phyloP scores from a whole-genome alignment of 2,329 filamentous ascomycete genomes.

The Anthostomella pinea region DNA sequence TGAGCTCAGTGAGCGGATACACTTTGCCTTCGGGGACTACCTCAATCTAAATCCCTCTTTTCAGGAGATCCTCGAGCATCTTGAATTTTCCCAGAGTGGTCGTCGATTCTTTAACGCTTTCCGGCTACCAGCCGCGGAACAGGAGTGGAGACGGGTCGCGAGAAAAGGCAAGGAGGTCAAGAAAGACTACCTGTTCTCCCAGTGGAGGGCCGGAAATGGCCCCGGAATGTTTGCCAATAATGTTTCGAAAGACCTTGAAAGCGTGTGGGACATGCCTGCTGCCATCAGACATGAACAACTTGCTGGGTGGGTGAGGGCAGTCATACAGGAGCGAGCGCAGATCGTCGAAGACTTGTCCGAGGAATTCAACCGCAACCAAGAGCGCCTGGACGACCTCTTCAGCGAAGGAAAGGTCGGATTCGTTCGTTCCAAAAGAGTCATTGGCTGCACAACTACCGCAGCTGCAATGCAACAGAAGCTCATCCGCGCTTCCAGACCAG shows the following conservation, averaged over 20 bases:
- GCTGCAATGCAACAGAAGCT: slow-evolving; percentile 58
- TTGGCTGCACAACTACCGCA: slow-evolving; percentile 67
- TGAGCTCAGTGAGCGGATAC: slow-evolving; percentile 20
- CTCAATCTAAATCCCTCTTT: slow-evolving; percentile 4
- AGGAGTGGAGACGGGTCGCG: slow-evolving; percentile 46
- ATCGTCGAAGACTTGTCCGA: slow-evolving; percentile 36
- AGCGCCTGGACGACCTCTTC: slow-evolving; percentile 40
- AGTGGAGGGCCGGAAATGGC: slow-evolving; percentile 47
- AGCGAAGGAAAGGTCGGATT: slow-evolving; percentile 38
- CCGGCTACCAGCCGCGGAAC: slow-evolving; percentile 38
- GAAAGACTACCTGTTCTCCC: slow-evolving; percentile 48
- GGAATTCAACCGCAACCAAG: slow-evolving; percentile 40
- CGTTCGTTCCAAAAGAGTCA: slow-evolving; percentile 53
- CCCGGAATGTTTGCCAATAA: slow-evolving; percentile 39
- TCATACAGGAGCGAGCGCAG: slow-evolving; percentile 47
- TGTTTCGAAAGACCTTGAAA: slow-evolving; percentile 22
- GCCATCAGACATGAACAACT: slow-evolving; percentile 30
- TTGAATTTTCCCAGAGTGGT: slow-evolving; percentile 37
- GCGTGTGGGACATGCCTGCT: slow-evolving; percentile 53
- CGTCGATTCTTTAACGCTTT: slow-evolving; percentile 55
- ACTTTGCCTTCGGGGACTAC: slow-evolving; percentile 17
- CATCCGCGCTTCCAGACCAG: slow-evolving; percentile 50
- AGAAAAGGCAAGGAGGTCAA: slow-evolving; percentile 41
- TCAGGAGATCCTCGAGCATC: slow-evolving; percentile 34
- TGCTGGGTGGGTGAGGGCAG: slow-evolving; percentile 38